Evolutionary conservation across 75 land plant genomes (phyloP).

Genomic region (Pseudotsuga menziesii): DNA sequence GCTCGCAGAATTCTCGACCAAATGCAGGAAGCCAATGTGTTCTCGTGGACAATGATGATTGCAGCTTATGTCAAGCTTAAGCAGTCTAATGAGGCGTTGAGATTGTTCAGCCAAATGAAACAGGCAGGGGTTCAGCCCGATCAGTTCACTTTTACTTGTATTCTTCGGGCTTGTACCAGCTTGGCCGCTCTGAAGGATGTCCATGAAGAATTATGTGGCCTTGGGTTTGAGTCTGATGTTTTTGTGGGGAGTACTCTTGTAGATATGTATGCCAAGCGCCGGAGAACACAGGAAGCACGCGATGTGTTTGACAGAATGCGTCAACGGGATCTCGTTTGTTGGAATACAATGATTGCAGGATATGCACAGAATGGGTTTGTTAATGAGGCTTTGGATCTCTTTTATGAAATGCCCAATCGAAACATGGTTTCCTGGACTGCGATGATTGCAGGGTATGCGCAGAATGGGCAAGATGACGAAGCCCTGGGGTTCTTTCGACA

Average conservation of each 20-base stretch:
- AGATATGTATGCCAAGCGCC: slow-evolving; percentile 3
- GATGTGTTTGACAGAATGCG: slow-evolving; percentile 1
- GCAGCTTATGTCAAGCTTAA: slow-evolving; percentile 11
- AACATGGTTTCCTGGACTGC: slow-evolving; percentile 13
- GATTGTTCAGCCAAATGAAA: slow-evolving; percentile 9
- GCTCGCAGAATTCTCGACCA: slow-evolving; percentile 14
- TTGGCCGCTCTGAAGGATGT: background rate
- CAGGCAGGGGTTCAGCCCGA: background rate
- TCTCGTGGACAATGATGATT: slow-evolving; percentile 11
- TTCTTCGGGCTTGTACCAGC: background rate
- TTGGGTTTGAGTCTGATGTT: background rate
- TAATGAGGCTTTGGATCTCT: background rate
- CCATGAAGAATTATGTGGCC: background rate
- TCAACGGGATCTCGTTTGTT: background rate
- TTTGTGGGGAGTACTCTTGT: background rate
- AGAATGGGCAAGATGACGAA: background rate
- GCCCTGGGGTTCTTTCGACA: background rate
- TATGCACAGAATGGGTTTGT: background rate
- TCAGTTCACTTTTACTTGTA: background rate
- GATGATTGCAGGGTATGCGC: slow-evolving; percentile 8
- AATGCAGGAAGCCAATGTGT: background rate
- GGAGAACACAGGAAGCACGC: background rate
- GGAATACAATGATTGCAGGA: background rate
- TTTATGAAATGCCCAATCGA: background rate
- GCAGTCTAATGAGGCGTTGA: slow-evolving; percentile 2